Base-by-base conservation (phyloP, 805 yeast species). In the Candida awuae region DNA sequence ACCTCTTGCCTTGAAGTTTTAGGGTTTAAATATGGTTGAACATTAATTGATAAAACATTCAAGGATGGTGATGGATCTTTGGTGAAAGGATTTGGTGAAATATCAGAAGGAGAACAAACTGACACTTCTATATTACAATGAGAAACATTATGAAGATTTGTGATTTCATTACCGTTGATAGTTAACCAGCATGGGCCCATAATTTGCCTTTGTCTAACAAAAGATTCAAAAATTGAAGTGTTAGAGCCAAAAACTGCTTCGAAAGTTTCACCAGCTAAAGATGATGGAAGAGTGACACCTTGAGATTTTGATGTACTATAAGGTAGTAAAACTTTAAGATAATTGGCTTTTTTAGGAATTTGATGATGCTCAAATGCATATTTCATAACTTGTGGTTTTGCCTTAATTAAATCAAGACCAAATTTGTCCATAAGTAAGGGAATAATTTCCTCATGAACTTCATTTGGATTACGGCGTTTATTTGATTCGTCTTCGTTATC, bases 161-260 rank as follows among this genome's bases (percentile, higher is more conserved):
- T 55, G 49, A 83, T 81, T 45, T 80, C 77, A 35, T 80, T 81
- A 36, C 73, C 70, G 31, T 70, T 66, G 37, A 92, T 68, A 35
- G 82, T 82, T 37, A 92, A 65, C 98, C 98, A 92, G 58, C 97
- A 87, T 3, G 98, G 98, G 8, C 98, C 98, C 96, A 86, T 88
- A 32, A 92, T 70, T 49, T 81, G 79, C 50, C 84, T 70, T 57
- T 80, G 85, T 19, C 88, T 52, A 9, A 86, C 92, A 59, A 92
- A 86, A 10, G 84, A 70, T 64, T 92, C 98, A 57, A 92, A 87
- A 18, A 84, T 66, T 39, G 71, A 70, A 3, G 92, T 59, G 43
- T 68, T 74, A 3, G 84, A 68, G 35, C 97, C 97, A 63, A 87
- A 86, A 2, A 86, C 84, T 41, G 75, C 81, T 8, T 69, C 63